These are phyloP conservation scores for Fusarium tanahbumbuense DNA, from an alignment of 2,329 filamentous ascomycete genomes.

Conservation along the genomic window DNA sequence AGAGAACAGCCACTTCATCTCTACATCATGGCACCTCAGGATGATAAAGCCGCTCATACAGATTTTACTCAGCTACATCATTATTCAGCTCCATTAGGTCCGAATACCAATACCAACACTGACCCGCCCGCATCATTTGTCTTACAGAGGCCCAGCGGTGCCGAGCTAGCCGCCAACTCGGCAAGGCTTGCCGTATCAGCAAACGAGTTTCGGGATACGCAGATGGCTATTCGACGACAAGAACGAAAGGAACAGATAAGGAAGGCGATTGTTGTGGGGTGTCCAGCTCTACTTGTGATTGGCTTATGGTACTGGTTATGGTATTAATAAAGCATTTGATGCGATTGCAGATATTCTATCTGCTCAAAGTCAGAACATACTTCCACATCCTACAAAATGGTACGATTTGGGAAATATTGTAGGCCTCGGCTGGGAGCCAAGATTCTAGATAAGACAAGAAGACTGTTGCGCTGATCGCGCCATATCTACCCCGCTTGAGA, in stretches of 20 bases:
- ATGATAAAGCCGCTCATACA: not conserved
- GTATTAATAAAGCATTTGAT: not conserved
- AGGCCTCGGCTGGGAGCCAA: not conserved
- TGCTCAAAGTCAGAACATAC: not conserved
- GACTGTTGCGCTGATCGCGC: slow-evolving; percentile 12
- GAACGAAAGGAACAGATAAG: not conserved
- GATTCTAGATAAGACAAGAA: not conserved
- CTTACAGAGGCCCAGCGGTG: not conserved
- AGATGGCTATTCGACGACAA: not conserved
- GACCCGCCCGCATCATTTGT: not conserved
- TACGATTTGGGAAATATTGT: slow-evolving; percentile 1
- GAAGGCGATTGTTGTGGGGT: not conserved
- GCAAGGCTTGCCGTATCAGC: not conserved
- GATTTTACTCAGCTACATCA: not conserved
- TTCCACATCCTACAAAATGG: not conserved
- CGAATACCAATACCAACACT: not conserved
- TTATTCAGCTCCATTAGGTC: not conserved
- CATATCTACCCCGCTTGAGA: slow-evolving; percentile 26
- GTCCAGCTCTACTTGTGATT: not conserved
- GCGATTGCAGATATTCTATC: fast-evolving
- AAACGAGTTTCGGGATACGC: slow-evolving; percentile 2
- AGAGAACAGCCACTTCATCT: not conserved
- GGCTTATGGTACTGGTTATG: not conserved
- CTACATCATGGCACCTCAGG: not conserved
- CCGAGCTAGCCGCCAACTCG: slow-evolving; percentile 2